Base-by-base conservation (phyloP, 371 early-diverging fungal species). In the Zopfochytrium polystomum region DNA sequence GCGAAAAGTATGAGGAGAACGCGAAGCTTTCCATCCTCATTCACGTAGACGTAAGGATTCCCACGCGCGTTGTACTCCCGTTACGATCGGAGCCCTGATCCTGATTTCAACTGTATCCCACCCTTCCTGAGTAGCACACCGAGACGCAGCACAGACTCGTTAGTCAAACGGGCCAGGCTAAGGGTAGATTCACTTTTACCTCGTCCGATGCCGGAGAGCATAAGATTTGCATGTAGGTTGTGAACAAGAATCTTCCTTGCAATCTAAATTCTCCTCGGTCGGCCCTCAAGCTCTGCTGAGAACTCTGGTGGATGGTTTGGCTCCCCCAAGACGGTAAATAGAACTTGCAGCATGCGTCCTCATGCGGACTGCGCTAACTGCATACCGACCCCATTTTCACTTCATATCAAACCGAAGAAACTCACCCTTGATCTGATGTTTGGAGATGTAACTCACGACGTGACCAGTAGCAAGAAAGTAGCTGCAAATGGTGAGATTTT, bases 151-250 rank as follows among this genome's bases (percentile, higher is more conserved):
- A 71, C 52, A 52, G 48, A 18, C 46, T 77, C 31, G 80, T 90
- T 58, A 85, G 87, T 61, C 90, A 90, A 67, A 87, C 87, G 72
- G 81, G 89, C 56, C 66, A 68, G 4, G 66, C 84, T 47, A 62
- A 70, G 59, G 96, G 93, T 50, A 82, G 84, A 62, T 94, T 95
- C 66, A 85, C 86, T 47, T 96, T 95, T 65, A 91, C 95, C 18
- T 85, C 94, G 22, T 78, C 85, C 27, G 89, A 88, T 46, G 80
- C 89, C 23, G 95, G 96, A 44, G 88, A 92, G 67, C 94, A 96
- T 72, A 71, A 83, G 31, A 90, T 96, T 63, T 96, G 96, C 73
- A 70, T 96, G 73, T 71, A 44, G 43, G 69, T 66, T 15, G 30
- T 3, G 13, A 31, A 46, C 45, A 1, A 1, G n/a, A 2, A 2